phyloP scores from a whole-genome alignment of 2,329 filamentous ascomycete species.

The Sporothrix brasiliensis region DNA sequence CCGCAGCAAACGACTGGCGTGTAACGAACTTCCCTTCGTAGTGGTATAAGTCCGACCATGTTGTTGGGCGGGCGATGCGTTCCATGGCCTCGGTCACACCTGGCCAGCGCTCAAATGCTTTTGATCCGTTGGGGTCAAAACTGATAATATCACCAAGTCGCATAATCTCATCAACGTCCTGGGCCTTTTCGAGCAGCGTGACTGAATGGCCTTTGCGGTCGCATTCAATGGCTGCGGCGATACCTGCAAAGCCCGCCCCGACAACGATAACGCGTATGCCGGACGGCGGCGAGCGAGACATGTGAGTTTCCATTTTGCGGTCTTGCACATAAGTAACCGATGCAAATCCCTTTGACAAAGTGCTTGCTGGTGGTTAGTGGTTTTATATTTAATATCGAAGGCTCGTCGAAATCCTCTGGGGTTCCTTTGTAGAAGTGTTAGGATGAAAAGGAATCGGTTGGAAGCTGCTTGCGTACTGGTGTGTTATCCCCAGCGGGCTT shows the following conservation, averaged over 20 bases:
- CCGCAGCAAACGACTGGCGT: constrained; percentile 45
- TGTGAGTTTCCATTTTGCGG: constrained; percentile 13
- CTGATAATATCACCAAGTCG: constrained; percentile 54
- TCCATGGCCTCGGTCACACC: constrained; percentile 55
- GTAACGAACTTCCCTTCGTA: constrained; percentile 57
- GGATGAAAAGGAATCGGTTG: no score
- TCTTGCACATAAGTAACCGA: background rate
- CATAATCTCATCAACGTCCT: constrained; percentile 46
- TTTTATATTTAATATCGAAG: background rate
- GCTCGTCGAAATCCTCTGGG: background rate
- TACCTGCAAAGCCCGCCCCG: constrained; percentile 60
- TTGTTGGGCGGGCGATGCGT: constrained; percentile 53
- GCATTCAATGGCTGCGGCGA: constrained; percentile 63
- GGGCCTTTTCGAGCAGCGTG: constrained; percentile 49
- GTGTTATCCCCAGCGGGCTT: no score
- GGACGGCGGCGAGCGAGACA: constrained; percentile 42
- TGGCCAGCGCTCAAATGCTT: constrained; percentile 61
- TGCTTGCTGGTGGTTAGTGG: background rate
- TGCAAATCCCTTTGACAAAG: background rate
- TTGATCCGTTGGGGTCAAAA: constrained; percentile 59
- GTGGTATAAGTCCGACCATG: constrained; percentile 47
- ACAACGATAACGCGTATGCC: constrained; percentile 54
- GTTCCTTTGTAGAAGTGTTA: background rate
- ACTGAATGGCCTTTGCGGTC: constrained; percentile 57
- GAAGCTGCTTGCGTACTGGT: no score